Evolutionary conservation across 2,329 filamentous ascomycete genomes (phyloP), one percentile per base, ranked within the genome.

Genomic region (Fusarium concolor): DNA sequence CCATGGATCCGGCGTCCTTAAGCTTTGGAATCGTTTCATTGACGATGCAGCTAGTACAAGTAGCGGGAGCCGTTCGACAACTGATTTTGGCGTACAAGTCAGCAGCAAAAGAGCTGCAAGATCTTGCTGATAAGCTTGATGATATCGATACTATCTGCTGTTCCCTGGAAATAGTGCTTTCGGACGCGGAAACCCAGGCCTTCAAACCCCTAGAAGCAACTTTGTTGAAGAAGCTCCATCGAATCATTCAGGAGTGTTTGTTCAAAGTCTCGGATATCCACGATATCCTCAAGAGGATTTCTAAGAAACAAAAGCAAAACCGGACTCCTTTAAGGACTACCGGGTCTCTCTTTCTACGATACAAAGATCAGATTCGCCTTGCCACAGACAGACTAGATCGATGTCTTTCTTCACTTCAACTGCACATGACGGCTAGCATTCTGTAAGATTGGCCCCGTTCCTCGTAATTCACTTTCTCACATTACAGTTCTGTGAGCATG

Each of bases 1-100:
- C 3, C 2, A 68, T 69, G 61, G 54, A 69, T 37, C 61, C 67
- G 7, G 56, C 38, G 7, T 68, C 66, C 1, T 38, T 68, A 5
- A 38, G 61, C 1, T 57, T 69, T 6, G 61, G 65, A 2, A 49
- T 68, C 15, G 43, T 65, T 3, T 65, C 65, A 1, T 22, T 68
- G 4, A 50, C 44, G 9, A 53, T 69, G 52, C 65, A 69, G 33
- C 35, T 69, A 3, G 47, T 65, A 6, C 47, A 68, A 26, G 44
- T 50, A 1, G 52, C 52, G 1, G 28, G 18, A 0, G 42, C 65
- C 1, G 43, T 68, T 12, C 52, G 49, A 10, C 20, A 56, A 17
- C 10, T 26, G 24, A 68, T 69, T 9, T 24, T 17, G 3, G 3
- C n/a, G 11, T 65, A 65, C 35, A 68, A 56, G 26, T 65, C 61